Evolutionary conservation across 345 rosid species (phyloP), one percentile per base, ranked within the genome.

Genomic region (Lepidium sativum): DNA sequence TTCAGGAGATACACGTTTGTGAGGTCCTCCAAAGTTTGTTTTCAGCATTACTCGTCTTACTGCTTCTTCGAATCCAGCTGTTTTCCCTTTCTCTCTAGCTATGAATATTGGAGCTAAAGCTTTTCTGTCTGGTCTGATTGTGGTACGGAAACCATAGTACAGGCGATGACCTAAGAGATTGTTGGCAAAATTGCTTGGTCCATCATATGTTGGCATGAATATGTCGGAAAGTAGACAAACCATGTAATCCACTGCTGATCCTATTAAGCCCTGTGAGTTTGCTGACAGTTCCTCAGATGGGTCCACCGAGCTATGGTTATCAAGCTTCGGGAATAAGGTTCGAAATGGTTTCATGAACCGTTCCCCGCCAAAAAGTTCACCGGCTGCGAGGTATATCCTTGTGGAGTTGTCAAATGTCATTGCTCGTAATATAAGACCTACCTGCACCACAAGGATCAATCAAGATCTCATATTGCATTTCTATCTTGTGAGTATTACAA

Each of bases 211-310:
- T 68, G 97, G 97, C 96, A 94, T 81, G 59, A 94, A 94, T 56
- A 94, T 88, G 78, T 91, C 96, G 11, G 97, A 87, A 21, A 91
- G 95, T 20, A 95, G 89, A 78, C 99, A 91, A 49, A 95, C 97
- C 96, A 95, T 91, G 83, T 95, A 95, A 88, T 95, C 99, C 60
- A 95, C 99, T 54, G 97, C 99, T 53, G 99, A 95, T 39, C 99
- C 99, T 71, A 88, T 43, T 68, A 95, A 78, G 14, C 99, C 99
- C 29, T 43, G 82, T 33, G 80, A 73, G 61, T 83, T 85, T 23
- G 82, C 65, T 51, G 75, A 74, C 13, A 86, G 81, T 63, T 95
- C 99, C 76, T 85, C 99, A 0, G 84, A 73, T 10, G 86, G 57
- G 51, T 84, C 92, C 34, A 95, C 92, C 8, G 95, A 84, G 78